These are phyloP conservation scores for Phanerochaete sordida DNA, from an alignment of 768 basidiomycete genomes.

Conservation along the genomic window DNA sequence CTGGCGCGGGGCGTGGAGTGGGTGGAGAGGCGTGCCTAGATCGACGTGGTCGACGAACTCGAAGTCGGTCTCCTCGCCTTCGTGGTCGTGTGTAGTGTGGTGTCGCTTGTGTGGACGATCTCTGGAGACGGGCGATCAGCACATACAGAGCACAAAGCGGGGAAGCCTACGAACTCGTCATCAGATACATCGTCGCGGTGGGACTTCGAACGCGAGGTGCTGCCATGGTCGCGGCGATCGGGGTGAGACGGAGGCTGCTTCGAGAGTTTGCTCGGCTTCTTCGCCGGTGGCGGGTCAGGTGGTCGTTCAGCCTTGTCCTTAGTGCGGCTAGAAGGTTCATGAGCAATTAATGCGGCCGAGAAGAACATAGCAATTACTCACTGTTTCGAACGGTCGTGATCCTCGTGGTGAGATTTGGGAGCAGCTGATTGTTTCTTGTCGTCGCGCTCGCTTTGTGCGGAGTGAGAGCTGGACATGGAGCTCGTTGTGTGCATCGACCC, in stretches of 20 bases:
- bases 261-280: neutral
- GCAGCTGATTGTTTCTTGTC: neutral
- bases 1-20: constrained; percentile 3
- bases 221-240: neutral
- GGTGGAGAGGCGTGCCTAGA: constrained; percentile 6
- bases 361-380: neutral
- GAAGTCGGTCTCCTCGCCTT: constrained; percentile 22
- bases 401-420: neutral
- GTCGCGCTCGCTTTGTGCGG: neutral
- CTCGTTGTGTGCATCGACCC: neutral
- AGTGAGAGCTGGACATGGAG: neutral
- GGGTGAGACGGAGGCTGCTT: neutral
- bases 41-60: constrained; percentile 22
- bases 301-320: neutral
- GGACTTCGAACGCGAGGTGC: neutral
- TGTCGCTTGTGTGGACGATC: neutral
- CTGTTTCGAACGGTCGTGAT: neutral
- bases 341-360: neutral
- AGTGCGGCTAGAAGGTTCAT: neutral
- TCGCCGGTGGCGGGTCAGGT: neutral
- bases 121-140: neutral
- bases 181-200: constrained; percentile 2
- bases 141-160: too few species aligned
- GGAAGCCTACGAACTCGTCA: constrained; percentile 3
- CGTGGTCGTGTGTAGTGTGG: neutral